Percentiles rank a stretch among this genome's conserved stretches.
Evolutionary conservation across 164 flowering plant species (phyloP).

Genomic region (Litsea cubeba): DNA sequence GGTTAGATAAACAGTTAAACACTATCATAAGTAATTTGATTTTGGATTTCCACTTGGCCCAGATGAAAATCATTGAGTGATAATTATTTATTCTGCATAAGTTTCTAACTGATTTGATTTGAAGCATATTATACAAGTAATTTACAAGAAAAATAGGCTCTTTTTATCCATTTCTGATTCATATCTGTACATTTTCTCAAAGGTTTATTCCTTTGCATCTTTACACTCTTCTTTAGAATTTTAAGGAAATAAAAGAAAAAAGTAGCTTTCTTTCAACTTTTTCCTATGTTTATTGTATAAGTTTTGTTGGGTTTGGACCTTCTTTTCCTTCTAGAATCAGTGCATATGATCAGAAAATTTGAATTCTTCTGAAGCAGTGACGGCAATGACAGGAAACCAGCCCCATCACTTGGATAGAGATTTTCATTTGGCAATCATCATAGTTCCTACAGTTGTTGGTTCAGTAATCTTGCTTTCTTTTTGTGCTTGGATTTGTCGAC

Average conservation of each 20-base stretch:
- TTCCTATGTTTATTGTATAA: not conserved
- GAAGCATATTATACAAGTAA: not conserved
- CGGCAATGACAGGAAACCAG: conserved; percentile 1
- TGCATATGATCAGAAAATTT: not conserved
- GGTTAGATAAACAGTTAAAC: not conserved
- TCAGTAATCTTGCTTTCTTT: conserved; percentile 15
- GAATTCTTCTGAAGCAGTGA: conserved; percentile 8
- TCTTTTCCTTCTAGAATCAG: not conserved
- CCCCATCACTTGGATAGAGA: conserved; percentile 18
- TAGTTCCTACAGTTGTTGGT: conserved; percentile 18
- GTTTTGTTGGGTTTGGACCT: not conserved
- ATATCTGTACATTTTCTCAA: not conserved
- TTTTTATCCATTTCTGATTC: not conserved
- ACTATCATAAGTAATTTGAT: not conserved
- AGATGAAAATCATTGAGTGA: too few relatives aligned
- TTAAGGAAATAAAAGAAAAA: not conserved
- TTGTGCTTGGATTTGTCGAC: conserved; percentile 17
- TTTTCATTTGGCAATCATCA: conserved; percentile 17
- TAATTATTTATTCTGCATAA: not conserved
- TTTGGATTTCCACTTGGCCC: not conserved
- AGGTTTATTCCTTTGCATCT: not conserved
- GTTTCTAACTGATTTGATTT: not conserved
- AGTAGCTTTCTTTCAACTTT: not conserved
- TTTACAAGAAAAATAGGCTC: not conserved
- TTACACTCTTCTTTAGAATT: not conserved